A percentile compares a stretch with the other conserved stretches of the same genome.
phyloP scores from a whole-genome alignment of 2,329 filamentous ascomycete species.

The Penicillium sp. region DNA sequence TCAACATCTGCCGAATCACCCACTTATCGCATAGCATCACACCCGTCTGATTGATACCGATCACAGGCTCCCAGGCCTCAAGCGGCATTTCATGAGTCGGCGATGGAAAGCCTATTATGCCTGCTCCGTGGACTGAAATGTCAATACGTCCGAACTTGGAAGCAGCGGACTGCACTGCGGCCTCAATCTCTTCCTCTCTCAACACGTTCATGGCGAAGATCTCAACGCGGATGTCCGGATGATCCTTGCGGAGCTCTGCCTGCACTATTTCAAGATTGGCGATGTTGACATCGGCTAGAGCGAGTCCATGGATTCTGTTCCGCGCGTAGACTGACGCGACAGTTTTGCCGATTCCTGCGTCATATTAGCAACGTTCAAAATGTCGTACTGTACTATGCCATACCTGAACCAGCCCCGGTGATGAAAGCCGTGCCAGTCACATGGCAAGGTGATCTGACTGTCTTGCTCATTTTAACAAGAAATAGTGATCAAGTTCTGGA shows the following conservation, averaged over 20 bases:
- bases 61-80: slow-evolving; percentile 56
- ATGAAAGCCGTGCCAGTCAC: slow-evolving; percentile 36
- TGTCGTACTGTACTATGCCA: slow-evolving; percentile 3
- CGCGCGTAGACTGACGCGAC: slow-evolving; percentile 55
- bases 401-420: slow-evolving; percentile 33
- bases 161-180: slow-evolving; percentile 48
- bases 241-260: slow-evolving; percentile 38
- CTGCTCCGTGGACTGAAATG: slow-evolving; percentile 62
- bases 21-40: slow-evolving; percentile 56
- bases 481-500: not conserved
- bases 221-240: slow-evolving; percentile 49
- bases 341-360: slow-evolving; percentile 58
- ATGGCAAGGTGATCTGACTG: slow-evolving; percentile 12
- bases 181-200: slow-evolving; percentile 49
- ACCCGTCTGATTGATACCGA: slow-evolving; percentile 61
- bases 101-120: slow-evolving; percentile 50
- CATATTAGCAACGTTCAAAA: not conserved
- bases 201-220: slow-evolving; percentile 54
- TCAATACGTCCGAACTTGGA: slow-evolving; percentile 59
- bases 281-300: slow-evolving; percentile 56
- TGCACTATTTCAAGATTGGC: slow-evolving; percentile 40
- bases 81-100: slow-evolving; percentile 54
- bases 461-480: not conserved
- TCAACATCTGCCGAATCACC: slow-evolving; percentile 1
- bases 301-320: slow-evolving; percentile 54